Percentiles rank a stretch among this genome's conserved stretches.
These are phyloP conservation scores for Plasmodium gonderi DNA, from an alignment of 169 alveolate species.

Conservation along the genomic window DNA sequence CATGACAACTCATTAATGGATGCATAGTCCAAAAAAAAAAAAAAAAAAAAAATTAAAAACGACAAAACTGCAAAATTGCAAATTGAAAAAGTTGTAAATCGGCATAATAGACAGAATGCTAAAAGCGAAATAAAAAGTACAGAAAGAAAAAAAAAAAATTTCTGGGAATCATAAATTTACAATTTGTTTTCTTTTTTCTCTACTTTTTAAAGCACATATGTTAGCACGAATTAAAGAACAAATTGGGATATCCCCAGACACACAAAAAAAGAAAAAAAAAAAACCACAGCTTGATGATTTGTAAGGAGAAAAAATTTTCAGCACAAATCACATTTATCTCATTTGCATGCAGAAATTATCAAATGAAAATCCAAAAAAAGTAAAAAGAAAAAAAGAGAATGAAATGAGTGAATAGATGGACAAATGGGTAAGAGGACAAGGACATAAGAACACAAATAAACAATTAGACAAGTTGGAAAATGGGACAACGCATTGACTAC, in stretches of 20 bases:
- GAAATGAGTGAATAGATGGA: background rate
- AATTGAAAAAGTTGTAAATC: background rate
- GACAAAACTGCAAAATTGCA: background rate
- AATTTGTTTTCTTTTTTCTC: background rate
- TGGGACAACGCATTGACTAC: background rate
- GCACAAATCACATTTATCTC: background rate
- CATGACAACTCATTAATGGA: background rate
- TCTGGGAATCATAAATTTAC: background rate
- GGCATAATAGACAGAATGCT: background rate
- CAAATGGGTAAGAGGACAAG: background rate
- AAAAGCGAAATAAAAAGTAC: background rate
- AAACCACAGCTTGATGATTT: background rate
- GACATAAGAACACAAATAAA: too few species aligned
- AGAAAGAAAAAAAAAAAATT: background rate
- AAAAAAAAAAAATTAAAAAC: background rate
- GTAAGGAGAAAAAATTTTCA: background rate
- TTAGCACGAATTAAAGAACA: background rate
- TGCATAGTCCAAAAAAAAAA: background rate
- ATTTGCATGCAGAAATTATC: background rate
- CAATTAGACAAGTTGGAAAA: background rate
- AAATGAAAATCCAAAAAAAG: background rate
- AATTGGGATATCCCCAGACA: background rate
- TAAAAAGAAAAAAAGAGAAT: background rate
- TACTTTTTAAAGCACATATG: background rate
- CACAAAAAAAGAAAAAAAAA: background rate